A percentile compares a stretch with the other conserved stretches of the same genome.
Conservation (phyloP, 2,329 filamentous ascomycete genomes). For the Neurospora sp. region DNA sequence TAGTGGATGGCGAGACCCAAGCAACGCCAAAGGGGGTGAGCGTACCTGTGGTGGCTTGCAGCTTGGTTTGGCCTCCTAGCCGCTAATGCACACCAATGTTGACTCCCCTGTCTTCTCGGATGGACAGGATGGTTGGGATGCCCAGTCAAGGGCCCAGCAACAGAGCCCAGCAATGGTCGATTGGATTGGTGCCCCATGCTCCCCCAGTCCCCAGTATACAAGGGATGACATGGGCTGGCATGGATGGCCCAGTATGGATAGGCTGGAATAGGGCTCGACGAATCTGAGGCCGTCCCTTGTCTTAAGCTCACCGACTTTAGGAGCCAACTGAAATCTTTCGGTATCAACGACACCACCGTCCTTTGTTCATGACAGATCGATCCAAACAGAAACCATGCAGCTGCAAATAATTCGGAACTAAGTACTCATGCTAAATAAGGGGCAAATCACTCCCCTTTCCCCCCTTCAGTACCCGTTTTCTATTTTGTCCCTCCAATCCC, state of each 20-base stretch:
- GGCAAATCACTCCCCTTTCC: not conserved
- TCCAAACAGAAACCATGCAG: slow-evolving; percentile 7
- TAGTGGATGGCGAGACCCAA: not conserved
- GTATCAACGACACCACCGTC: slow-evolving; percentile 9
- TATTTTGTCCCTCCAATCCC: not conserved
- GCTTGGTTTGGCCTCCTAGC: slow-evolving; percentile 4
- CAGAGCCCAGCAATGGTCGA: not conserved
- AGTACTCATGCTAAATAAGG: not conserved
- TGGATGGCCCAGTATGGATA: slow-evolving; percentile 1
- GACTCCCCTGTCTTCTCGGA: slow-evolving; percentile 13
- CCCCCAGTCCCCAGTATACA: not conserved
- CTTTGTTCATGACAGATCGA: slow-evolving; percentile 1
- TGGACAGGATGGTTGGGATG: slow-evolving; percentile 8
- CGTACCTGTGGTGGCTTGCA: slow-evolving; percentile 15
- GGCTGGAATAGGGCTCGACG: slow-evolving; percentile 1
- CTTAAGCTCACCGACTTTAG: slow-evolving; percentile 25
- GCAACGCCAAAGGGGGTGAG: not conserved
- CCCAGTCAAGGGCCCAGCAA: not conserved
- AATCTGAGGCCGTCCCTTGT: slow-evolving; percentile 15
- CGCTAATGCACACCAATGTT: slow-evolving; percentile 11
- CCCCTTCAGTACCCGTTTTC: not conserved
- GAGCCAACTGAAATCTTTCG: slow-evolving; percentile 12
- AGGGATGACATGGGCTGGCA: not conserved
- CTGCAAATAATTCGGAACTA: slow-evolving; percentile 1
- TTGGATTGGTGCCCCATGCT: not conserved